Base-by-base conservation (phyloP, 2,329 filamentous ascomycete species). In the Dothideomycetes sp. region DNA sequence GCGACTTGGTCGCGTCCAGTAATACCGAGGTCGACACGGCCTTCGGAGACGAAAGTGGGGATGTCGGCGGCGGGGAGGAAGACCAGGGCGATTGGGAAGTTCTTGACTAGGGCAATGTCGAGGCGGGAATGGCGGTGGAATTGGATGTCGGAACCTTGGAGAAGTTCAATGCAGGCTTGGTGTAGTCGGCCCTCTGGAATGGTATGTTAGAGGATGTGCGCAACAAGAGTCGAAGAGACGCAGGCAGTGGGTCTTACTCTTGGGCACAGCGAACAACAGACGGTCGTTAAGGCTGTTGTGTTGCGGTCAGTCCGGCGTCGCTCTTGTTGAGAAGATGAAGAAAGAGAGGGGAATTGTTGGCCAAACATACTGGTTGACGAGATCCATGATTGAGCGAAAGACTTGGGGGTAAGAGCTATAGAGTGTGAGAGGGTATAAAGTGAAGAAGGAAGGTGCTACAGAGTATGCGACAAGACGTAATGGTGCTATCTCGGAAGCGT, bases 31-130 rank as follows among this genome's bases (percentile, higher is more conserved):
- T 94, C 88, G 33, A 94, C 86, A 47, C 82, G 81, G 44, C 91
- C 91, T 65, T 96, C 88, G 43, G 89, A 89, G 33, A 98, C 88
- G 58, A 96, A 96, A 27, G 87, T 94, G 4, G 91, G 91, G 58
- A 98, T 98, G 61, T 98, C 91, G 51, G 87, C 88, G 25, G 89
- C 91, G 20, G 91, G 91, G 18, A 98, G 82, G 71, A 98, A 98
- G 58, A 98, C 80, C 46, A 98, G 83, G 12, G 91, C 91, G 54
- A 98, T 86, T 24, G 84, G 85, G 19, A 91, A 78, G 67, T 98
- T 98, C 71, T 95, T 94, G 59, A 96, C 91, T 18, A 98, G 80
- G 12, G 91, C 91, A 58, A 98, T 95, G 63, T 98, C 91, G 55
- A 96, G 84, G 45, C 91, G 82, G 61, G 83, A 87, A 70, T 95